Conservation (phyloP, 345 rosid species). For the Aquilaria malaccensis region DNA sequence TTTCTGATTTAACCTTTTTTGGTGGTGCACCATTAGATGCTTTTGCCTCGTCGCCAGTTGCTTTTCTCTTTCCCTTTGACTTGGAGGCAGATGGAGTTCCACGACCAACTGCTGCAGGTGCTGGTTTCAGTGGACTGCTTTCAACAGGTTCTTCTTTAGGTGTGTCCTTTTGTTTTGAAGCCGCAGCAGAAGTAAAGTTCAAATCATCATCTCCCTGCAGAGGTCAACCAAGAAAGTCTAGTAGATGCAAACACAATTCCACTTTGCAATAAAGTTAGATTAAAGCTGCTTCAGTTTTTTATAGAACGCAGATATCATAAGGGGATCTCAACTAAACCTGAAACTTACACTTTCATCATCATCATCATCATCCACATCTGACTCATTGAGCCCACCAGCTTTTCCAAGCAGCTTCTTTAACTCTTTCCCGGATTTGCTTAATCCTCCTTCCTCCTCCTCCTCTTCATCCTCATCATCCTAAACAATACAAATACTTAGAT, state of each 20-base stretch:
- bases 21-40: constrained; percentile 46
- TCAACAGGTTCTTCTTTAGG: constrained; percentile 77
- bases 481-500: background rate
- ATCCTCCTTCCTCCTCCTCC: constrained; percentile 83
- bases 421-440: constrained; percentile 95
- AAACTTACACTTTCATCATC: constrained; percentile 67
- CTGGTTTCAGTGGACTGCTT: constrained; percentile 57
- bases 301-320: background rate
- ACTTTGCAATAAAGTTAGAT: background rate
- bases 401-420: constrained; percentile 81
- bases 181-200: constrained; percentile 38
- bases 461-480: constrained; percentile 91
- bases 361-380: constrained; percentile 84
- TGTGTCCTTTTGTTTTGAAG: constrained; percentile 63
- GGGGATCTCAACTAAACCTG: constrained; percentile 1
- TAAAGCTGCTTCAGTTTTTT: background rate
- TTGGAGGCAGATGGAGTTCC: constrained; percentile 70
- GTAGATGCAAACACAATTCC: background rate
- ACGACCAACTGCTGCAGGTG: constrained; percentile 52
- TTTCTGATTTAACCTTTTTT: constrained; percentile 86
- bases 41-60: constrained; percentile 60
- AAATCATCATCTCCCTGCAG: constrained; percentile 65
- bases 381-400: constrained; percentile 62
- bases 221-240: background rate
- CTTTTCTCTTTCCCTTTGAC: constrained; percentile 84